Conservation (phyloP, 2,329 filamentous ascomycete genomes). For the Aspergillus fumigatus region DNA sequence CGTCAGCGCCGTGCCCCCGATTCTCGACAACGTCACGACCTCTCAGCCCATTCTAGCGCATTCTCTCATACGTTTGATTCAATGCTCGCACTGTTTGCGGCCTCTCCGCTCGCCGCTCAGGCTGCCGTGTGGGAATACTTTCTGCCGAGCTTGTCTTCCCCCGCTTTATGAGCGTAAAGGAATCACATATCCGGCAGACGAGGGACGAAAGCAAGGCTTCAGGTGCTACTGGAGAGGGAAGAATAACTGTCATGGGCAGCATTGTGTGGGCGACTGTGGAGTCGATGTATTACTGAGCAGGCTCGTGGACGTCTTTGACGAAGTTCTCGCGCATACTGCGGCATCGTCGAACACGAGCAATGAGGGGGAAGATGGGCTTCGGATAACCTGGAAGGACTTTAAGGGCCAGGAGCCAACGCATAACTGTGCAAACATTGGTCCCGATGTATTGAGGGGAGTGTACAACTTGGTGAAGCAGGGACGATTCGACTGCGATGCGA, state of each 20-base stretch:
- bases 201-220: slow-evolving; percentile 65
- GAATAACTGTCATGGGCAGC: slow-evolving; percentile 60
- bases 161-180: slow-evolving; percentile 59
- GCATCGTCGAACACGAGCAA: not conserved
- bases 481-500: slow-evolving; percentile 50
- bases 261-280: slow-evolving; percentile 71
- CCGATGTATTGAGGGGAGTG: slow-evolving; percentile 53
- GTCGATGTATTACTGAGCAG: slow-evolving; percentile 73
- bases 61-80: slow-evolving; percentile 66
- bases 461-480: slow-evolving; percentile 63
- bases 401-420: slow-evolving; percentile 49
- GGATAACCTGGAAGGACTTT: slow-evolving; percentile 4
- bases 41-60: slow-evolving; percentile 35
- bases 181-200: slow-evolving; percentile 71
- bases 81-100: slow-evolving; percentile 69
- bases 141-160: slow-evolving; percentile 74
- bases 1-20: not conserved
- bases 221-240: slow-evolving; percentile 56
- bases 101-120: slow-evolving; percentile 66
- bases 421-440: slow-evolving; percentile 6
- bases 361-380: slow-evolving; percentile 27
- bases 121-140: slow-evolving; percentile 73
- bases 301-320: slow-evolving; percentile 57
- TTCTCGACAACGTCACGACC: not conserved
- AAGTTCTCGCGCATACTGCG: slow-evolving; percentile 16